Base-by-base conservation (phyloP, 2,329 filamentous ascomycete species). In the Dothideomycetes sp. region DNA sequence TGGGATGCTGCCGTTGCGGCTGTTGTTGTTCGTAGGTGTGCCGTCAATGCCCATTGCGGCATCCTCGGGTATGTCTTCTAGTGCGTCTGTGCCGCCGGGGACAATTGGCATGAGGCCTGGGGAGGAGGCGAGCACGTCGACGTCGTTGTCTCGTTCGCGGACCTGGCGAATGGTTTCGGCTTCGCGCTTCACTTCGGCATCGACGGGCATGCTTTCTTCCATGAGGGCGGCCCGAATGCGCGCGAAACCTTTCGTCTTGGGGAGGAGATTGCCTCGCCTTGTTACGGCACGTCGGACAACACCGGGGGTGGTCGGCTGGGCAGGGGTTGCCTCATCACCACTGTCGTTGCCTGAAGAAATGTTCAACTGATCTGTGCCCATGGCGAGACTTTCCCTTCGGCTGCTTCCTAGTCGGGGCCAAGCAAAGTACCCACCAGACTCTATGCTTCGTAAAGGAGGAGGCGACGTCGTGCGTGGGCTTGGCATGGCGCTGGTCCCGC, bases 161-260 rank as follows among this genome's bases (percentile, higher is more conserved):
- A 96, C 88, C 61, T 95, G 91, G 37, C 86, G 84, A 46, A 98
- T 86, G 4, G 96, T 91, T 61, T 96, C 89, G 29, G 89, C 87
- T 66, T 98, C 91, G 30, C 87, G 81, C 38, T 84, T 80, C 42
- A 86, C 79, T 59, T 98, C 91, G 31, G 82, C 81, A 52, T 98
- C 91, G 8, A 94, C 70, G 0, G 91, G 91, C 0, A 87, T 78
- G 12, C 77, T 75, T 63, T 98, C 91, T 63, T 98, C 91, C 42
- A 84, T 72, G 1, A 98, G 71, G 3, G 87, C 87, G 7, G 89
- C 91, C 45, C 84, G 79, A 49, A 98, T 94, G 9, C 91, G 81
- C 4, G 88, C 87, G 59, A 98, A 98, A 0, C 82, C 87, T 63
- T 94, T 94, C 1, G 89, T 91, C 68, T 96, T 98, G 10, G 93